Conservation (phyloP, 1,139 yeast genomes). For the Candida freyschussii region DNA sequence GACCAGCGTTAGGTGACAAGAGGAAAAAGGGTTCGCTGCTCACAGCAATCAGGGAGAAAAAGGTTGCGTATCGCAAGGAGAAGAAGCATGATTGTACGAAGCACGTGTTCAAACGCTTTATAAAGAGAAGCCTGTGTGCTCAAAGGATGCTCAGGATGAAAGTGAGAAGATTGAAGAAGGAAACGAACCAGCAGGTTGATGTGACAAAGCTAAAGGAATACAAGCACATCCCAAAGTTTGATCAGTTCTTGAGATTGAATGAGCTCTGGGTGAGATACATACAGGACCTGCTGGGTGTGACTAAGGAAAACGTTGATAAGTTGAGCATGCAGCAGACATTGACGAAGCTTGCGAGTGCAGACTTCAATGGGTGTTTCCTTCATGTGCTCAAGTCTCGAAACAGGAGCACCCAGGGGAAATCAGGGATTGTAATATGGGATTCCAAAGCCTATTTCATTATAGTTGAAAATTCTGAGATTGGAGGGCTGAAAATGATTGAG, state of each 20-base stretch:
- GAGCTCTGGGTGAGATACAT: slow-evolving; percentile 61
- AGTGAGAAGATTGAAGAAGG: slow-evolving; percentile 17
- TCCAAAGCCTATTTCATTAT: slow-evolving; percentile 71
- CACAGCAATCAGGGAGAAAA: slow-evolving; percentile 9
- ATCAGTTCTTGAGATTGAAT: slow-evolving; percentile 49
- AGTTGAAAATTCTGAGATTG: slow-evolving; percentile 40
- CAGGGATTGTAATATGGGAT: slow-evolving; percentile 87
- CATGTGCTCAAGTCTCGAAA: slow-evolving; percentile 57
- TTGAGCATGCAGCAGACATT: slow-evolving; percentile 33
- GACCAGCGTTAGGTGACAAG: slow-evolving; percentile 36
- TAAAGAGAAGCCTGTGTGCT: slow-evolving; percentile 35
- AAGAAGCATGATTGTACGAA: slow-evolving; percentile 29
- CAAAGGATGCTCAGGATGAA: slow-evolving; percentile 32
- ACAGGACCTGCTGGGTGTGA: slow-evolving; percentile 40
- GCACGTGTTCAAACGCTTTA: slow-evolving; percentile 41
- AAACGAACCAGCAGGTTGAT: slow-evolving; percentile 20
- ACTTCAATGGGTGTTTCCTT: slow-evolving; percentile 72
- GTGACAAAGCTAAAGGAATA: slow-evolving; percentile 32
- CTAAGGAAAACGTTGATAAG: slow-evolving; percentile 4
- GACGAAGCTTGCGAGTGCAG: slow-evolving; percentile 70
- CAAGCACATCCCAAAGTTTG: slow-evolving; percentile 44
- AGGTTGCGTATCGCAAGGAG: slow-evolving; percentile 3
- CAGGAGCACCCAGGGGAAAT: slow-evolving; percentile 52
- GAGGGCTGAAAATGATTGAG: slow-evolving; percentile 50
- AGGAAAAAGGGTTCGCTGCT: slow-evolving; percentile 8